phyloP scores from a whole-genome alignment of 192 early-diverging fungal genomes.

The Globomyces pollinis-pini region DNA sequence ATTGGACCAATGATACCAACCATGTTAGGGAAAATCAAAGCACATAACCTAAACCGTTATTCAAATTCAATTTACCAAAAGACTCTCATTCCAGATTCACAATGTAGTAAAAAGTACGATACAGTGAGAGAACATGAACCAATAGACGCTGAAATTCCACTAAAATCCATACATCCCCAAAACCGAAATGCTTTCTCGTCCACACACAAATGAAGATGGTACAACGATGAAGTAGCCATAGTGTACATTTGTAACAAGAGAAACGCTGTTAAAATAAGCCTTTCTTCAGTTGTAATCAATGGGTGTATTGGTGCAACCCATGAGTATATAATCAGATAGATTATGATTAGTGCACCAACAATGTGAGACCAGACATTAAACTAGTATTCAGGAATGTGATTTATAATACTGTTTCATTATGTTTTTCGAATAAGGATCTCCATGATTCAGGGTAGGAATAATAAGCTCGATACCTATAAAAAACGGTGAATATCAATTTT shows the following conservation, averaged over 20 bases:
- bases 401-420: slow-evolving; percentile 7
- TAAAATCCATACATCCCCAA: slow-evolving; percentile 17
- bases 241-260: background rate
- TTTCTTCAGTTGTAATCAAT: background rate
- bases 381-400: background rate
- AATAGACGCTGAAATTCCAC: slow-evolving; percentile 18
- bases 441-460: slow-evolving; percentile 9
- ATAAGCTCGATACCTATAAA: background rate
- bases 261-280: background rate
- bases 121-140: background rate
- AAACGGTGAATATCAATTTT: no score
- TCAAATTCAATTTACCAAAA: slow-evolving; percentile 12
- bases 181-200: slow-evolving; percentile 13
- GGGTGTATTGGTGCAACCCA: slow-evolving; percentile 4
- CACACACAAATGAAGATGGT: slow-evolving; percentile 26
- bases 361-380: slow-evolving; percentile 11
- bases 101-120: slow-evolving; percentile 11
- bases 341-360: background rate
- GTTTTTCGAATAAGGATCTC: slow-evolving; percentile 9
- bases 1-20: slow-evolving; percentile 10
- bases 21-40: background rate
- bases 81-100: slow-evolving; percentile 6
- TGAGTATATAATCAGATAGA: background rate
- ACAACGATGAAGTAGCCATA: background rate
- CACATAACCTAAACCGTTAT: slow-evolving; percentile 1